phyloP scores from a whole-genome alignment of 441 rosid species.

The Arabidopsis lyrata region DNA sequence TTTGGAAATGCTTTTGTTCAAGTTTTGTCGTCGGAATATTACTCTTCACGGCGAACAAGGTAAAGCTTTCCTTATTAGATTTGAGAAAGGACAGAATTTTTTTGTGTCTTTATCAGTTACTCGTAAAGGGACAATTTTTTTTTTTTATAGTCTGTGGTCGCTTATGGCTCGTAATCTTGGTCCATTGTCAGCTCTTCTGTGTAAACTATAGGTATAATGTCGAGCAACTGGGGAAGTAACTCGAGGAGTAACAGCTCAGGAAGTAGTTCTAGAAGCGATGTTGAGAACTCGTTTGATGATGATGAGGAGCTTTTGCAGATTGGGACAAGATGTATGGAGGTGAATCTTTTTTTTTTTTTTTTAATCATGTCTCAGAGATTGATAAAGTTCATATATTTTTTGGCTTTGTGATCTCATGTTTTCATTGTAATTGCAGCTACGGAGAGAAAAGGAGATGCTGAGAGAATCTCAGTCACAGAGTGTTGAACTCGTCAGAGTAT shows the following conservation, averaged over 20 bases:
- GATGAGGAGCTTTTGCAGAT: constrained; percentile 65
- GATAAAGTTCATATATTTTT: not conserved
- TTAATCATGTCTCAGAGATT: not conserved
- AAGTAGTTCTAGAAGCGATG: constrained; percentile 56
- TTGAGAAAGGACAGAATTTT: not conserved
- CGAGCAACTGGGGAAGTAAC: constrained; percentile 54
- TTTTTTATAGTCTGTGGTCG: not conserved
- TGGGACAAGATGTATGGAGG: constrained; percentile 70
- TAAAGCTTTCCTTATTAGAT: not conserved
- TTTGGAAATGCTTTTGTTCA: too few relatives aligned
- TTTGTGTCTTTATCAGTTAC: not conserved
- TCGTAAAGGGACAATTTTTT: not conserved
- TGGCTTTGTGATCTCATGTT: not conserved
- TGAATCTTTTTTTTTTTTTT: constrained; percentile 22
- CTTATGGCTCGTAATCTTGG: constrained; percentile 16
- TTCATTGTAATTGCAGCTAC: constrained; percentile 54
- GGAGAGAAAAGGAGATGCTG: constrained; percentile 70
- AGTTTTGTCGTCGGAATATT: not conserved
- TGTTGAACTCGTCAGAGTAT: constrained; percentile 76
- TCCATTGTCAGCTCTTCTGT: not conserved
- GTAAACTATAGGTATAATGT: constrained; percentile 42
- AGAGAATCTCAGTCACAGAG: constrained; percentile 72
- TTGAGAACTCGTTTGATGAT: constrained; percentile 52
- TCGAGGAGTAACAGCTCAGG: constrained; percentile 55
- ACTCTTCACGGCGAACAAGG: not conserved